Percentiles rank a stretch among this genome's conserved stretches.
These are phyloP conservation scores for Wickerhamomyces sp. DNA, from an alignment of 1,139 yeast genomes.

Conservation along the genomic window DNA sequence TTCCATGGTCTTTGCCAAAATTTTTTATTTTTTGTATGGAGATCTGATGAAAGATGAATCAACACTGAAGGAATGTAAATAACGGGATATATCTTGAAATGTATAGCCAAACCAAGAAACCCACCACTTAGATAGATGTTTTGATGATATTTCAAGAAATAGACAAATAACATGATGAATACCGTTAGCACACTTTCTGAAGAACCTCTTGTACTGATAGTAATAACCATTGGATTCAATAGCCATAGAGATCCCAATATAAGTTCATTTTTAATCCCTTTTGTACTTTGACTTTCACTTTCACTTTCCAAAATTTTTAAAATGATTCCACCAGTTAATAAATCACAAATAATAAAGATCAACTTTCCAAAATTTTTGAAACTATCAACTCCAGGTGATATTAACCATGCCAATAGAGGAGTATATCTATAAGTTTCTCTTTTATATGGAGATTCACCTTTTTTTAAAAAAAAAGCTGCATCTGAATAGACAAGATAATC, in stretches of 20 bases:
- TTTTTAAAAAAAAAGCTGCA: slow-evolving; percentile 69
- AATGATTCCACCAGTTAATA: slow-evolving; percentile 73
- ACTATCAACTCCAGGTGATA: slow-evolving; percentile 47
- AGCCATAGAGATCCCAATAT: slow-evolving; percentile 68
- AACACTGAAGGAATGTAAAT: slow-evolving; percentile 44
- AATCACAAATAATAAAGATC: slow-evolving; percentile 70
- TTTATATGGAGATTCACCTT: slow-evolving; percentile 65
- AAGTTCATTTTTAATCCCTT: slow-evolving; percentile 26
- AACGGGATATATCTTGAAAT: slow-evolving; percentile 87
- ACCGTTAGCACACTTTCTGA: slow-evolving; percentile 88
- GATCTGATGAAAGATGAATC: slow-evolving; percentile 12
- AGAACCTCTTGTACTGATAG: slow-evolving; percentile 90
- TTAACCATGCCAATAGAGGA: slow-evolving; percentile 80
- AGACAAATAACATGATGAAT: slow-evolving; percentile 59
- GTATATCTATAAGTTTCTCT: slow-evolving; percentile 93
- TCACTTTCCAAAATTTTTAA: slow-evolving; percentile 35
- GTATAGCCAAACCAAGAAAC: slow-evolving; percentile 72
- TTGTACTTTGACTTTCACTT: background rate
- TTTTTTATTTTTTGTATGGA: background rate
- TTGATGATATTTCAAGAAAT: slow-evolving; percentile 33
- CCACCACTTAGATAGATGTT: slow-evolving; percentile 54
- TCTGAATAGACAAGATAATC: slow-evolving; percentile 92
- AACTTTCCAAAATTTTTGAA: slow-evolving; percentile 69
- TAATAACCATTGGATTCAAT: slow-evolving; percentile 90
- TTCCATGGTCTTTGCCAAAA: slow-evolving; percentile 5